Evolutionary conservation across 805 yeast species (phyloP), one percentile per base, ranked within the genome.

Genomic region (Dipodascus geniculatus): DNA sequence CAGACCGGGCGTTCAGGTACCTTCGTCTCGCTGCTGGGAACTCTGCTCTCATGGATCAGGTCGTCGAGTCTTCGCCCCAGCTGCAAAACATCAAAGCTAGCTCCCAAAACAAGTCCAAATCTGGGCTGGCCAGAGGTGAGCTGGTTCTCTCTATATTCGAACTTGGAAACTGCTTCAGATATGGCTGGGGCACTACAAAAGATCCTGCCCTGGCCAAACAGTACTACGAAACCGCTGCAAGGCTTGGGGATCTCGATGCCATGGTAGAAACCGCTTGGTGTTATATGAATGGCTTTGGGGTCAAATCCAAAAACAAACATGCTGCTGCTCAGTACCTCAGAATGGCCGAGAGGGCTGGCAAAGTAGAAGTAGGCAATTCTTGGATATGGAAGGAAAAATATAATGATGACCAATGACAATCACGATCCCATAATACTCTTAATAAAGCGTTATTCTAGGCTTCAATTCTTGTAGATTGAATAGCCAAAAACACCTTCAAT

Each of bases 311-410:
- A 56, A 58, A 64, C 57, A 67, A 67, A 57, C 54, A 60, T 47
- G 51, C 51, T 51, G 68, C 69, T 3, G 71, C 71, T 16, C 68
- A 64, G 54, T 56, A 62, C 44, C 61, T 60, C 31, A 59, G 71
- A 19, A 57, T 56, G 56, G 68, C 70, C 2, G 63, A 63, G 51
- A 53, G 59, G 19, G 53, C 55, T 9, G 68, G 68, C 28, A 56
- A 58, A 20, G 49, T 16, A n/a, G 69, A 64, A 48, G 68, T 65
- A 3, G 71, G 71, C n/a, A 61, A 60, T 48, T 61, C 67, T 8
- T 68, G 71, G 71, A 67, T 68, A 16, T 67, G 68, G 67, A 55
- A 62, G 53, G 61, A 57, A 49, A 60, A 60, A 54, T 61, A 63
- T 54, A 55, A 64, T 52, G 44, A 38, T 4, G 14, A 38, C 4